Percentiles rank a stretch among this genome's conserved stretches.
phyloP scores from a whole-genome alignment of 108 stramenopile genomes.

The Chaetoceros muelleri region DNA sequence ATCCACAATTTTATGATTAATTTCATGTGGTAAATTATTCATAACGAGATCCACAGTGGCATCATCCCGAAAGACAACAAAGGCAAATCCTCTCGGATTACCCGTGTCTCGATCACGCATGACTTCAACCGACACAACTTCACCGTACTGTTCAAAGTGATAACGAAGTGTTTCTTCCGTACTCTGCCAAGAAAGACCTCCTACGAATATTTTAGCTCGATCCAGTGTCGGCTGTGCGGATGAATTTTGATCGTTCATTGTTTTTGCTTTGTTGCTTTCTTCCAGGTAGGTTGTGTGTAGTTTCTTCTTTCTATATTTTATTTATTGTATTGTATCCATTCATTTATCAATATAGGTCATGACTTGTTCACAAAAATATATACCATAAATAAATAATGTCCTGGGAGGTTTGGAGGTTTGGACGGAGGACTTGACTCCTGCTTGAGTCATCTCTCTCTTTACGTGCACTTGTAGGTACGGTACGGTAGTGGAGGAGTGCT shows the following conservation, averaged over 20 bases:
- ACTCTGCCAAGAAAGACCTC: slow-evolving; percentile 89
- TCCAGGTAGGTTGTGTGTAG: no score
- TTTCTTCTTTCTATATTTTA: no score
- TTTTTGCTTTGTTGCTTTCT: no score
- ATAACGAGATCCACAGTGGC: slow-evolving; percentile 79
- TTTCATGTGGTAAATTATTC: slow-evolving; percentile 63
- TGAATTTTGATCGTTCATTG: not conserved
- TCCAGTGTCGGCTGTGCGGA: slow-evolving; percentile 19
- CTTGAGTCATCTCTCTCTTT: no score
- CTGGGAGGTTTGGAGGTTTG: no score
- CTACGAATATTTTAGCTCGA: slow-evolving; percentile 85
- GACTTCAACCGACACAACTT: slow-evolving; percentile 47
- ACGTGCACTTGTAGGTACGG: no score
- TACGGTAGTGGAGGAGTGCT: no score
- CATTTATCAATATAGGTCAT: no score
- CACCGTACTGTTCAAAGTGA: slow-evolving; percentile 87
- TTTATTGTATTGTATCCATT: no score
- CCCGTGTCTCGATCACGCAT: slow-evolving; percentile 82
- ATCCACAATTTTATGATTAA: slow-evolving; percentile 78
- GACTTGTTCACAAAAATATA: no score
- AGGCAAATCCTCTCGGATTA: slow-evolving; percentile 87
- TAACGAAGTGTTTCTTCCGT: slow-evolving; percentile 85
- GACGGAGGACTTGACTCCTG: no score
- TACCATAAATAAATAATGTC: no score
- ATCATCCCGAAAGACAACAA: slow-evolving; percentile 73